Conservation (phyloP, 2,329 filamentous ascomycete species). For the Sporothrix phasma region DNA sequence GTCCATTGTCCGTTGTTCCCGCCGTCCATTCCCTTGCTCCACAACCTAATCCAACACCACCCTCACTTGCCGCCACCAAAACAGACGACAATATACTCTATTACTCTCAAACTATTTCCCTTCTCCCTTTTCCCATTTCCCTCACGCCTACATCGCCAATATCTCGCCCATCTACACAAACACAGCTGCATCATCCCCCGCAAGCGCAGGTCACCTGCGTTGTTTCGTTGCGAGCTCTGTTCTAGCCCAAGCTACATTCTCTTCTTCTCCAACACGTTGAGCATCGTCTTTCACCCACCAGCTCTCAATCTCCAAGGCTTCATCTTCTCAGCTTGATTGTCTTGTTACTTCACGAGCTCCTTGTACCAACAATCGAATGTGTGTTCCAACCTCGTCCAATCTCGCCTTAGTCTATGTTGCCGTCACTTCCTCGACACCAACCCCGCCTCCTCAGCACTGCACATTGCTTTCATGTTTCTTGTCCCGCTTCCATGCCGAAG, state of each 20-base stretch:
- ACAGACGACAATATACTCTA: not conserved
- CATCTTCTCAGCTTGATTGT: not conserved
- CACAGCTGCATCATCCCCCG: not conserved
- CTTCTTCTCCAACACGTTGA: not conserved
- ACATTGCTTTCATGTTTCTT: no score
- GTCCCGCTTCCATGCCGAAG: not conserved
- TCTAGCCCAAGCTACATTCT: not conserved
- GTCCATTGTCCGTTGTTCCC: not conserved
- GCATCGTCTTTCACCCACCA: not conserved
- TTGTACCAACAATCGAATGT: not conserved
- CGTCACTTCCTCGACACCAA: not conserved
- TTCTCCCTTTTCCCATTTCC: not conserved
- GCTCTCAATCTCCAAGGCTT: not conserved
- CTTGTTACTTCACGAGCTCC: not conserved
- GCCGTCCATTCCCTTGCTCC: not conserved
- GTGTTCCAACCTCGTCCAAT: not conserved
- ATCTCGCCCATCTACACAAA: not conserved
- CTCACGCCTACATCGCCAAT: not conserved
- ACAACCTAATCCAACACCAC: conserved; percentile 3
- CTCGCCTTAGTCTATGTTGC: no score
- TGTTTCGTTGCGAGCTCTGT: not conserved
- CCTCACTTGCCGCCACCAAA: conserved; percentile 13
- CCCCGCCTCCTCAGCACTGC: no score
- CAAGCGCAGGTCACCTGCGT: not conserved
- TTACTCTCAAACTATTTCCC: not conserved